These are phyloP conservation scores for Stephania japonica DNA, from an alignment of 164 flowering plant species.

Conservation along the genomic window DNA sequence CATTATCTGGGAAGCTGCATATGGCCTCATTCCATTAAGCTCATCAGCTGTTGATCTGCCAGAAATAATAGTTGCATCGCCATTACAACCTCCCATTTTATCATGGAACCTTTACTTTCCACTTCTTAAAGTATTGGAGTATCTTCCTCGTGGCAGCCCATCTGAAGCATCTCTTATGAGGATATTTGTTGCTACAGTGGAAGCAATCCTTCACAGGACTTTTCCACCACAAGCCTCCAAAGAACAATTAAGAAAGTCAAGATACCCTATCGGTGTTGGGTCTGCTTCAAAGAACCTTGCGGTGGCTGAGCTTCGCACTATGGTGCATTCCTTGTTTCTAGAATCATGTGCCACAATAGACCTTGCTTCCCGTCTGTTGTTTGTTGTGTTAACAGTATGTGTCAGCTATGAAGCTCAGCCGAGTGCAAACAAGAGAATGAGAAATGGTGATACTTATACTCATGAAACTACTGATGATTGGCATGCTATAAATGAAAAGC, in stretches of 20 bases:
- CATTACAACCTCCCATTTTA: conserved; percentile 81
- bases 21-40: conserved; percentile 80
- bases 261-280: conserved; percentile 41
- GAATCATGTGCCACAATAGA: conserved; percentile 86
- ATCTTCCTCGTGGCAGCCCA: conserved; percentile 97
- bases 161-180: conserved; percentile 98
- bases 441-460: conserved; percentile 31
- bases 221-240: conserved; percentile 62
- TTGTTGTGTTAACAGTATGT: conserved; percentile 88
- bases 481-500: conserved; percentile 30
- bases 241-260: conserved; percentile 49
- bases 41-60: conserved; percentile 91
- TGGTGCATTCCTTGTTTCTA: conserved; percentile 88
- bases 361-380: conserved; percentile 84
- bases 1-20: conserved; percentile 98
- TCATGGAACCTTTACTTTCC: conserved; percentile 96
- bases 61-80: conserved; percentile 86
- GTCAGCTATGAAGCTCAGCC: conserved; percentile 90
- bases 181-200: conserved; percentile 95
- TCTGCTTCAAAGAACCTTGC: conserved; percentile 83
- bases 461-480: conserved; percentile 34
- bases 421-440: conserved; percentile 56
- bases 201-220: conserved; percentile 81
- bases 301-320: conserved; percentile 94
- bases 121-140: conserved; percentile 85